phyloP scores from a whole-genome alignment of 2,329 filamentous ascomycete genomes.

The Neoascochyta sp. region DNA sequence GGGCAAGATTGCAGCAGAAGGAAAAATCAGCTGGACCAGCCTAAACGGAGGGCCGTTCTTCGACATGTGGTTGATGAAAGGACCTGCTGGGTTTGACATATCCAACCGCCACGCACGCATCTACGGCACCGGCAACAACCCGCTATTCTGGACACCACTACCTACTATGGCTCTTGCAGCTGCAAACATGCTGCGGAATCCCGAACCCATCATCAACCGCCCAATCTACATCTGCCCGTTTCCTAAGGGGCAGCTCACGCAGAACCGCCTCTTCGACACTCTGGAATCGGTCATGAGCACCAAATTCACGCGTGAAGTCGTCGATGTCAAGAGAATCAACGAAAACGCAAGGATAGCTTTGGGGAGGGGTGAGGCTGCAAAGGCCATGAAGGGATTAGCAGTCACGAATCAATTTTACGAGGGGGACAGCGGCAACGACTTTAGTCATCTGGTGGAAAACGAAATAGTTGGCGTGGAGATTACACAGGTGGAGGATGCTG shows the following conservation, averaged over 20 bases:
- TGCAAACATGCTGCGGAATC: slow-evolving; percentile 29
- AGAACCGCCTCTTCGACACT: slow-evolving; percentile 22
- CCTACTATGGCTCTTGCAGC: slow-evolving; percentile 23
- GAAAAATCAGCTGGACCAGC: slow-evolving; percentile 28
- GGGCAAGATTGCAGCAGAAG: slow-evolving; percentile 16
- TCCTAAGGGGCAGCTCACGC: slow-evolving; percentile 15
- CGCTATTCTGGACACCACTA: slow-evolving; percentile 32
- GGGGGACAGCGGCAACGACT: slow-evolving; percentile 21
- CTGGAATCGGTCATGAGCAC: slow-evolving; percentile 20
- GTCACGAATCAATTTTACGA: slow-evolving; percentile 36
- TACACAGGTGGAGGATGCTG: slow-evolving; percentile 26
- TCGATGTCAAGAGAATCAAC: slow-evolving; percentile 31
- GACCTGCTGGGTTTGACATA: slow-evolving; percentile 35
- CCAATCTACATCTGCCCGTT: slow-evolving; percentile 31
- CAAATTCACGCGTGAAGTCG: slow-evolving; percentile 21
- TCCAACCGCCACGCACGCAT: slow-evolving; percentile 27
- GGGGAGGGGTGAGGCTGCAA: slow-evolving; percentile 21
- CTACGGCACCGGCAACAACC: slow-evolving; percentile 32
- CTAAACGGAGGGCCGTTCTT: slow-evolving; percentile 38
- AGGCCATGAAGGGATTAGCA: slow-evolving; percentile 30
- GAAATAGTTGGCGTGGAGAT: slow-evolving; percentile 25
- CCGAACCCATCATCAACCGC: slow-evolving; percentile 19
- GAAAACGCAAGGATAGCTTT: slow-evolving; percentile 24
- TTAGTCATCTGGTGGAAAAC: slow-evolving; percentile 28
- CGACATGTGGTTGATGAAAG: slow-evolving; percentile 40